Evolutionary conservation across 305 asterid genomes (phyloP).

Genomic region (Solanum chacoense): DNA sequence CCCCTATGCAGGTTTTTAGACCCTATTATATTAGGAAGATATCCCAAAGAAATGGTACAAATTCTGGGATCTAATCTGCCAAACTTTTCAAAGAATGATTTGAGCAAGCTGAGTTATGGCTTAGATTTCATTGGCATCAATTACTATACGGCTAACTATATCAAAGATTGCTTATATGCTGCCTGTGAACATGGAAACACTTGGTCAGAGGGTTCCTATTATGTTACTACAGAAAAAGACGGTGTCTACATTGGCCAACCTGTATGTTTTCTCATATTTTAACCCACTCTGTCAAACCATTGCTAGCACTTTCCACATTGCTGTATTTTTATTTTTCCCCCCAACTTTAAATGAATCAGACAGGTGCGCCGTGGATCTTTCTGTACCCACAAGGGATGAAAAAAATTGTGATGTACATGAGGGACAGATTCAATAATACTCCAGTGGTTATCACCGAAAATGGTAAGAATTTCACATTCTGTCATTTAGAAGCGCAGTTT

Average conservation of each 20-base stretch:
- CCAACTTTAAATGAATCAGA: too few relatives aligned
- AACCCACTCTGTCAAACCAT: not conserved
- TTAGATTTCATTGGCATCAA: slow-evolving; percentile 54
- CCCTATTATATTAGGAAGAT: slow-evolving; percentile 39
- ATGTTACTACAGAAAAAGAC: slow-evolving; percentile 24
- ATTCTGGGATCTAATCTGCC: slow-evolving; percentile 32
- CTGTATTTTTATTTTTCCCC: too few relatives aligned
- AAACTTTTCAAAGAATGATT: slow-evolving; percentile 21
- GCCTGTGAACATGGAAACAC: slow-evolving; percentile 29
- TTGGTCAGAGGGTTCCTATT: slow-evolving; percentile 27
- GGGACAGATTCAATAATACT: too few relatives aligned
- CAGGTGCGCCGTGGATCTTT: too few relatives aligned
- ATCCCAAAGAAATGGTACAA: slow-evolving; percentile 43
- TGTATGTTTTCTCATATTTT: slow-evolving; percentile 10
- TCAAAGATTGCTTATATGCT: slow-evolving; percentile 43
- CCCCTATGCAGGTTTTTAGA: slow-evolving; percentile 35
- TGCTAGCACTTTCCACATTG: too few relatives aligned
- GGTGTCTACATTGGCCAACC: slow-evolving; percentile 32
- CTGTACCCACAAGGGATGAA: too few relatives aligned
- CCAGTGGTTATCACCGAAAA: too few relatives aligned
- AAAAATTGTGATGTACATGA: too few relatives aligned
- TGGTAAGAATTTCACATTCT: too few relatives aligned
- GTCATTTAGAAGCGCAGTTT: too few relatives aligned
- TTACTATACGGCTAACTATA: slow-evolving; percentile 44
- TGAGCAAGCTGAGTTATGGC: slow-evolving; percentile 10